Evolutionary conservation across 495 filamentous ascomycete species (phyloP).

Genomic region (Venustampulla echinocandica): DNA sequence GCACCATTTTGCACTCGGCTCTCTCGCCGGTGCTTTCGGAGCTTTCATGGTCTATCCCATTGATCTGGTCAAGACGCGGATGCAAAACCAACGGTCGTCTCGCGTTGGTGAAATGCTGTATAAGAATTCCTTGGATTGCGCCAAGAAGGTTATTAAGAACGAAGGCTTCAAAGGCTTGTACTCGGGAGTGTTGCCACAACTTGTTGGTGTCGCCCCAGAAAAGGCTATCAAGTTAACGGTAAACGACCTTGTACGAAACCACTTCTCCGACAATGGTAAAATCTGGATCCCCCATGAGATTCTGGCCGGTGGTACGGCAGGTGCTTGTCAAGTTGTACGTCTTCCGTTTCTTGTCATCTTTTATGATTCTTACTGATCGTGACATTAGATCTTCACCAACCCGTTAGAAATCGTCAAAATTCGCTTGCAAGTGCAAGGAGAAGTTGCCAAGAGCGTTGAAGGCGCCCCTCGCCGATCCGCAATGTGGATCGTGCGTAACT

Average conservation of each 20-base stretch:
- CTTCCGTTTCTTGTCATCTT: background rate
- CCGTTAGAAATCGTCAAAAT: slow-evolving; percentile 99
- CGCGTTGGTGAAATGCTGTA: slow-evolving; percentile 82
- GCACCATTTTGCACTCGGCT: slow-evolving; percentile 83
- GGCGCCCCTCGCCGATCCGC: slow-evolving; percentile 79
- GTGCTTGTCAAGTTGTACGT: slow-evolving; percentile 93
- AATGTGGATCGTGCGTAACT: slow-evolving; percentile 93
- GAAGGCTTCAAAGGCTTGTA: slow-evolving; percentile 87
- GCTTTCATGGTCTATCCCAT: slow-evolving; percentile 99
- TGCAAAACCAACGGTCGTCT: slow-evolving; percentile 89
- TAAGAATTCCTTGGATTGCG: slow-evolving; percentile 93
- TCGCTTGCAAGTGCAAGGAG: slow-evolving; percentile 92
- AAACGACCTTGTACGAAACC: slow-evolving; percentile 80
- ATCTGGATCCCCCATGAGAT: slow-evolving; percentile 69
- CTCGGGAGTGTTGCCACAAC: slow-evolving; percentile 86
- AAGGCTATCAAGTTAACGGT: slow-evolving; percentile 99
- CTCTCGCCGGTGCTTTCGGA: slow-evolving; percentile 88
- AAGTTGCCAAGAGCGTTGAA: slow-evolving; percentile 82
- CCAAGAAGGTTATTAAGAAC: slow-evolving; percentile 81
- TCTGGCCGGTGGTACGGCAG: slow-evolving; percentile 81
- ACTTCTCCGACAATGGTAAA: slow-evolving; percentile 64
- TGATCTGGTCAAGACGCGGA: slow-evolving; percentile 94
- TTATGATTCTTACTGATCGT: slow-evolving; percentile 1
- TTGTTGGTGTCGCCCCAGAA: slow-evolving; percentile 94
- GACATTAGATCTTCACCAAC: slow-evolving; percentile 78